phyloP scores from a whole-genome alignment of 257 asterid species.

The Mentha longifolia region DNA sequence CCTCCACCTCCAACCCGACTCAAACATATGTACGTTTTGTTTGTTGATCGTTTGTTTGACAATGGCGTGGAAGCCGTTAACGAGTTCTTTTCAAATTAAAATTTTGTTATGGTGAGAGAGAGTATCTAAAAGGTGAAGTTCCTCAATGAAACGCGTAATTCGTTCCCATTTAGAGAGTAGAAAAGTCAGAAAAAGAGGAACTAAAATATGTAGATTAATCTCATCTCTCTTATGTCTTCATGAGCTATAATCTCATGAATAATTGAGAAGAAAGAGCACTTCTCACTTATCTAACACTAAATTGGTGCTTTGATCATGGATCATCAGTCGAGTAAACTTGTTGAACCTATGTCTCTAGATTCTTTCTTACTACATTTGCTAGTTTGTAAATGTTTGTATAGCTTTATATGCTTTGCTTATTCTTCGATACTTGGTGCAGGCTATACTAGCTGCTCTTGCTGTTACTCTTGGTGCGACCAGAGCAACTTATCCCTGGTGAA shows the following conservation, averaged over 20 bases:
- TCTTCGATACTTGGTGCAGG: conserved; percentile 45
- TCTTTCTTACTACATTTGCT: not conserved
- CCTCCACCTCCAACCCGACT: not conserved
- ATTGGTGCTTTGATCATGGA: not conserved
- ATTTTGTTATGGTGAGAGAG: not conserved
- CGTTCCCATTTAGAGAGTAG: not conserved
- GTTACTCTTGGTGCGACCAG: conserved; percentile 77
- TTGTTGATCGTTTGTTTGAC: conserved; percentile 8
- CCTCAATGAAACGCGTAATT: not conserved
- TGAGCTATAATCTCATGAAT: not conserved
- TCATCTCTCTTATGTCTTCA: not conserved
- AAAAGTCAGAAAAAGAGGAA: not conserved
- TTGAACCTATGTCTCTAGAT: not conserved
- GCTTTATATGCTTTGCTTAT: not conserved
- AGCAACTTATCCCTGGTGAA: conserved; percentile 73
- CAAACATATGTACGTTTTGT: not conserved
- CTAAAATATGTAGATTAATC: not conserved
- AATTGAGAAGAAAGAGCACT: not conserved
- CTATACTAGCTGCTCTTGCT: conserved; percentile 70
- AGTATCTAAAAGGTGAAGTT: not conserved
- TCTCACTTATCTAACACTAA: not conserved
- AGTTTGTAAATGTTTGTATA: not conserved
- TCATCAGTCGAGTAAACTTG: not conserved
- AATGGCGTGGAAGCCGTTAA: not conserved
- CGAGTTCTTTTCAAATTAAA: not conserved